Evolutionary conservation across 1,139 yeast species (phyloP), one percentile per base, ranked within the genome.

Genomic region (Pichia sp.): DNA sequence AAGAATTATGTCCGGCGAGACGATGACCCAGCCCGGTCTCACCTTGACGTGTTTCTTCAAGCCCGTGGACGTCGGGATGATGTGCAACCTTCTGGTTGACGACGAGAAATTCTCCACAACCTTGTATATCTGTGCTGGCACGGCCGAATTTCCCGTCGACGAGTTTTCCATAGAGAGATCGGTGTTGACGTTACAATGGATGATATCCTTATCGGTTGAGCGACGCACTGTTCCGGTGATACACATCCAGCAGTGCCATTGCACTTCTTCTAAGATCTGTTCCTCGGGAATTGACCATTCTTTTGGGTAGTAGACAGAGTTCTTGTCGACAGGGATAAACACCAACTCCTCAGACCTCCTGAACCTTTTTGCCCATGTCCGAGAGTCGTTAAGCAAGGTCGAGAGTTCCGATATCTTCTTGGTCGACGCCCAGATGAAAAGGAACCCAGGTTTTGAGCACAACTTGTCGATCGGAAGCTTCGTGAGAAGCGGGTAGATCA

Each of bases 201-300:
- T 90, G 59, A 92, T 75, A 67, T 89, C 90, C 31, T 79, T 80
- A 70, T 92, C 97, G 0, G 85, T 83, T 1, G 95, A 82, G 62
- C 97, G 78, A 65, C 97, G 76, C 11, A 92, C 92, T 0, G 97
- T 92, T 5, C 97, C 97, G 3, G 96, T 90, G 54, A 92, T 87
- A 62, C 97, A 93, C 97, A 92, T 89, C 86, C 96, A 87, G 64
- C 97, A 92, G 70, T 92, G 97, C 97, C 97, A 90, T 66, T 87
- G 95, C 70, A 75, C 73, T 59, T 73, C 76, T 54, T 76, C 79
- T 48, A 79, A 67, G 26, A 78, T 57, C 11, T 78, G 70, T 6
- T 71, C 70, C 54, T 78, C 81, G 36, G 77, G 77, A 13, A 66
- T 61, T n/a, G 57, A 49, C 5, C 69, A 58, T 47, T 72, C 77